phyloP scores from a whole-genome alignment of 148 eudicot species.

The Dianthus caryophyllus region DNA sequence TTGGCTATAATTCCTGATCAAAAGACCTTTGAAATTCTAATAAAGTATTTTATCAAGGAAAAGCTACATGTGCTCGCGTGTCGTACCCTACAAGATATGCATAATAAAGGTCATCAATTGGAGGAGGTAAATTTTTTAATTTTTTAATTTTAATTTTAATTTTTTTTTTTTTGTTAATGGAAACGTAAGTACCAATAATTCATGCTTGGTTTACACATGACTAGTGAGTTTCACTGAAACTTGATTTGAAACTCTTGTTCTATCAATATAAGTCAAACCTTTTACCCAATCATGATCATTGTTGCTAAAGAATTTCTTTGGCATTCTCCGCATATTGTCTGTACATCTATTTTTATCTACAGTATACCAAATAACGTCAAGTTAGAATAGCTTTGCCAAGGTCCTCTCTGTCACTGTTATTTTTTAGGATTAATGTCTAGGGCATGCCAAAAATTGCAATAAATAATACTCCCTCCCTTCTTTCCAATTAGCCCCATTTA shows the following conservation, averaged over 20 bases:
- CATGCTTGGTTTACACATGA: not conserved
- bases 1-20: constrained; percentile 71
- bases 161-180: not conserved
- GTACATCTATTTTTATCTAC: not conserved
- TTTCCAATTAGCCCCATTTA: no score
- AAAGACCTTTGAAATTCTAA: constrained; percentile 66
- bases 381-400: not conserved
- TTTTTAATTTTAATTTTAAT: no score
- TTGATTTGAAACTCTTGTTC: not conserved
- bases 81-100: constrained; percentile 82
- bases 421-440: no score
- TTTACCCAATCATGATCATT: not conserved
- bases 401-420: not conserved
- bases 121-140: constrained; percentile 78
- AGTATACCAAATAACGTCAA: not conserved
- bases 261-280: not conserved
- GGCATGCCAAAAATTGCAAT: no score
- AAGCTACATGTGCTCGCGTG: constrained; percentile 71
- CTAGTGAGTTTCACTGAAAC: not conserved
- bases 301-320: not conserved
- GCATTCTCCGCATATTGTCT: not conserved
- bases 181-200: not conserved
- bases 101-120: constrained; percentile 62
- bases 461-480: no score
- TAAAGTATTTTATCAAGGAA: constrained; percentile 79